A percentile compares a stretch with the other conserved stretches of the same genome.
phyloP scores from a whole-genome alignment of 352 stramenopile species.

The Phytophthora tubulina region DNA sequence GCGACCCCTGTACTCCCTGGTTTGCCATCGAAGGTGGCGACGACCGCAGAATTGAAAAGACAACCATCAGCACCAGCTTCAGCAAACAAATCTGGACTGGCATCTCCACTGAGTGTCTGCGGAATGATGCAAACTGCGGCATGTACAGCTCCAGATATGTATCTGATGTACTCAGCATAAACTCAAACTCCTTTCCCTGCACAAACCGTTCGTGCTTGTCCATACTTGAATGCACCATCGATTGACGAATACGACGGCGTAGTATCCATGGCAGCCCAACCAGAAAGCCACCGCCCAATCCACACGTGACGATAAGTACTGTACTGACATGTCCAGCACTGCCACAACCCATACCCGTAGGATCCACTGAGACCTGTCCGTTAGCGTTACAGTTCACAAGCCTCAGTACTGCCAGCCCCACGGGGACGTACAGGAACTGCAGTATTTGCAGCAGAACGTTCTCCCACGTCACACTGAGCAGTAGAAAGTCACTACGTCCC shows the following conservation, averaged over 20 bases:
- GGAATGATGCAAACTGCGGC: constrained; percentile 61
- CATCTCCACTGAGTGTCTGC: constrained; percentile 35
- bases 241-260: constrained; percentile 40
- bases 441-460: constrained; percentile 58
- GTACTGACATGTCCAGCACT: constrained; percentile 37
- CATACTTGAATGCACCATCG: constrained; percentile 38
- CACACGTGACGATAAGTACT: constrained; percentile 45
- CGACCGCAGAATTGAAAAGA: constrained; percentile 66
- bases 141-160: constrained; percentile 69
- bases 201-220: constrained; percentile 64
- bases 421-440: constrained; percentile 65
- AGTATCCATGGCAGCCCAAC: constrained; percentile 55
- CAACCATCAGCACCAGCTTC: constrained; percentile 61
- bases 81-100: constrained; percentile 53
- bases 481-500: constrained; percentile 41
- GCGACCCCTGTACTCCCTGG: constrained; percentile 55
- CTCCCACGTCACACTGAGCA: constrained; percentile 42
- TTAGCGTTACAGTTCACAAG: constrained; percentile 65
- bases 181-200: constrained; percentile 63
- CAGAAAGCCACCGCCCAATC: constrained; percentile 56
- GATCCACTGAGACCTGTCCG: constrained; percentile 58
- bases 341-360: constrained; percentile 46
- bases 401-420: constrained; percentile 67
- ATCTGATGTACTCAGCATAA: constrained; percentile 62
- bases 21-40: constrained; percentile 46